Evolutionary conservation across 1,284 basidiomycete genomes (phyloP), one percentile per base, ranked within the genome.

Genomic region (Leccinum fallax): DNA sequence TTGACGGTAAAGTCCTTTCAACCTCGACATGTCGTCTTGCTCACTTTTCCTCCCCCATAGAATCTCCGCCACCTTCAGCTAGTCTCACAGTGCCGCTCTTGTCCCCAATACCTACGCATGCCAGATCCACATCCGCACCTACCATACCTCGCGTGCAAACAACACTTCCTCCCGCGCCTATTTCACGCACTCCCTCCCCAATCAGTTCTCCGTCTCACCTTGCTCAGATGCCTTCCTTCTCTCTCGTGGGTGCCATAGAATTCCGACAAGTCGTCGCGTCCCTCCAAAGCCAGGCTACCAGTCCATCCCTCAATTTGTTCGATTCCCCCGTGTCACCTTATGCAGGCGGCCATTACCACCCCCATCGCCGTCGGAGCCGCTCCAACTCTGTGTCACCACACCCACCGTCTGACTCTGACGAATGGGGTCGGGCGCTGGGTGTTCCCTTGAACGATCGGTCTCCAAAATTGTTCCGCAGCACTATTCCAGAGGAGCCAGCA

Each of bases 231-330:
- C 90, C 90, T 1, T 92, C 90, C 1, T 94, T 95, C 75, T 97
- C 95, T 6, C 84, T 98, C 2, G 85, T 97, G 3, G 93, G 95
- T 9, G 95, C 96, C 0, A 85, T 98, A 58, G 96, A 98, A 74
- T 98, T 98, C 76, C 83, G 94, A 30, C 90, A 95, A 63, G 92
- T 97, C 15, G 90, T 98, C 15, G 83, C 90, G 16, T 90, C 90
- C 0, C 80, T 98, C 9, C 85, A 88, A 61, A 81, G 83, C 56
- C 82, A 90, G 66, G 86, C 89, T 1, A 79, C 87, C 0, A 78
- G 80, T 0, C 77, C 83, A 0, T 81, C 85, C 2, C 77, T 92
- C 43, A 81, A 76, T 58, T 77, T 86, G 6, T 92, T 93, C 65
- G 89, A 92, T 58, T 83, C 82, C 32, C 89, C 88, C 0, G 74